Evolutionary conservation across 2,329 filamentous ascomycete genomes (phyloP).

Genomic region (Calonectria naviculata): DNA sequence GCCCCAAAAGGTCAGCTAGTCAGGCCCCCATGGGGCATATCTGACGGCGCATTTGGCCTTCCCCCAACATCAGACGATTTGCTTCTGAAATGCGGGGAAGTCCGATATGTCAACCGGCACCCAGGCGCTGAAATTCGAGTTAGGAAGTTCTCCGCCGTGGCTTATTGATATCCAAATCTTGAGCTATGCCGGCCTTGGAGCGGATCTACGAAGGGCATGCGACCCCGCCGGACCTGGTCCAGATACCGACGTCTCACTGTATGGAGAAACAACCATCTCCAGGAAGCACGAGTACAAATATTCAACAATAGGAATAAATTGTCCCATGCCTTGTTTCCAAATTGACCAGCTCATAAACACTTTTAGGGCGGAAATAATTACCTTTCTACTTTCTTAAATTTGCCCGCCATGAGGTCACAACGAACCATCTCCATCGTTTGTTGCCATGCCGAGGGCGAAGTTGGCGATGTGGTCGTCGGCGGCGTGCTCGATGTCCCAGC

Average conservation of each 20-base stretch:
- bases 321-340: not conserved
- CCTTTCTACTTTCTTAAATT: not conserved
- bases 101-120: not conserved
- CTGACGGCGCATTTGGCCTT: too few species aligned
- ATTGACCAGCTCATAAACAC: not conserved
- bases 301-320: not conserved
- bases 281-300: not conserved
- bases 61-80: not conserved
- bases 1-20: too few species aligned
- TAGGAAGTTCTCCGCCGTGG: not conserved
- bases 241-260: not conserved
- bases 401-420: not conserved
- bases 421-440: conserved; percentile 44
- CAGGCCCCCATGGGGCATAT: too few species aligned
- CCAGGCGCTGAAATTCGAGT: not conserved
- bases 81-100: not conserved
- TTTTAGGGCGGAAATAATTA: not conserved
- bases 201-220: not conserved
- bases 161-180: not conserved
- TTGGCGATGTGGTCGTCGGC: conserved; percentile 60
- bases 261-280: not conserved
- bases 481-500: conserved; percentile 56
- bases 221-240: not conserved
- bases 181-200: not conserved
- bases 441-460: conserved; percentile 54